Base-by-base conservation (phyloP, 345 rosid genomes). In the Murraya koenigii region DNA sequence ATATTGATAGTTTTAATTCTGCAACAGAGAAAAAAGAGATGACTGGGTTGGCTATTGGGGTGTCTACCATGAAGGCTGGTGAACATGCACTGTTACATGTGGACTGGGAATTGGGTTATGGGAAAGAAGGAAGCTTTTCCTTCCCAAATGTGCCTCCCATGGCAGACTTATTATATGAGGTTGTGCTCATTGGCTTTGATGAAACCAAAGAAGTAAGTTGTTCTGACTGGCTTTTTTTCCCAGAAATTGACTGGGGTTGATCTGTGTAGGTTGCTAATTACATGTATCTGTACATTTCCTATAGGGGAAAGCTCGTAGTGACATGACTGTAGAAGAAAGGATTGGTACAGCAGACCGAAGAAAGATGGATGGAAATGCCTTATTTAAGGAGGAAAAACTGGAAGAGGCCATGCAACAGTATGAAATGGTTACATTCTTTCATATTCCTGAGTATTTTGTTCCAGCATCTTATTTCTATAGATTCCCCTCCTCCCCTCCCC, bases 261-360 rank as follows among this genome's bases (percentile, higher is more conserved):
- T 49, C 61, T 80, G 14, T 41, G 28, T 56, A 60, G 23, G 58
- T 62, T 58, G 70, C 49, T 77, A 35, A 68, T 74, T 10, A 20
- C 30, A 20, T 65, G 15, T 66, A 38, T 66, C 17, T 77, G 17
- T 47, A 79, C 20, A 67, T 82, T 77, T 65, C 78, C 36, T 60
- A 90, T 47, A 95, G 99, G 99, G 99, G 72, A 95, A 93, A 83
- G 85, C 97, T 73, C 95, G 94, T 76, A 79, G 93, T 82, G 98
- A 95, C 83, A 93, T 93, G 99, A 95, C 99, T n/a, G 99, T 84
- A 14, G 98, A 95, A 86, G 99, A 93, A 84, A 90, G 98, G 82
- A 92, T 95, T 76, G 92, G 97, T 74, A 88, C 94, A 55, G 98
- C 99, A 69, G 99, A 93, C 80, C 81, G 95, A 84, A 85, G 98